Base-by-base conservation (phyloP, 352 stramenopile species). In the Globisporangium polare region DNA sequence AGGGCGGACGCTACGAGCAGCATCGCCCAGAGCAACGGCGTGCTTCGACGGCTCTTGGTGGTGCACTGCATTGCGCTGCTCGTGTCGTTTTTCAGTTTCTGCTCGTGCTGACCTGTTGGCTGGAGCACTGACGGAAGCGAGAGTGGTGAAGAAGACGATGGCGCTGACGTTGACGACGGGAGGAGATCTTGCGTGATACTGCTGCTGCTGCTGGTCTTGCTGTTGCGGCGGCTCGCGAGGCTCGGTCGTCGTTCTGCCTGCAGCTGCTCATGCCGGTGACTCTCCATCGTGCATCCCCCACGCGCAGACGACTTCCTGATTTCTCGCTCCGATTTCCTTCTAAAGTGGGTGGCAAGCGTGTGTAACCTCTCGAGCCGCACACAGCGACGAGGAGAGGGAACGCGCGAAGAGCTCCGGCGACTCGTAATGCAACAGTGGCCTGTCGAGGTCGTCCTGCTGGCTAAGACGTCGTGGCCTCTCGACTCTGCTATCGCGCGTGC, bases 171-270 rank as follows among this genome's bases (percentile, higher is more conserved):
- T 52, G 59, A 8, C 45, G 49, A 4, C 43, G 26, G 26, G 24
- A 54, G 47, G 24, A 35, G 17, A 54, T 54, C 49, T 54, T 37
- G 49, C 13, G 27, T 37, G 33, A n/a, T 46, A 10, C 41, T 57
- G 45, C 53, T 58, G 35, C 39, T 64, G 26, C 47, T n/a, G n/a
- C n/a, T n/a, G n/a, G n/a, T n/a, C n/a, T 49, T 57, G 45, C 53
- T 58, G 35, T 46, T 64, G 26, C 47, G 58, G 35, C 58, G 35
- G 20, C 24, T 51, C 17, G 33, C 37, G 22, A 59, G 37, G 33
- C 37, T 45, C 15, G 3, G 24, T 18, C 54, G 24, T 26, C 46
- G 31, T 13, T 47, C 8, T 42, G 26, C 12, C n/a, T 33, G 27
- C 35, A 45, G 47, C 22, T 60, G 52, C 39, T 65, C 58, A 35